These are phyloP conservation scores for Balansia obtecta DNA, from an alignment of 2,329 filamentous ascomycete species.

Conservation along the genomic window DNA sequence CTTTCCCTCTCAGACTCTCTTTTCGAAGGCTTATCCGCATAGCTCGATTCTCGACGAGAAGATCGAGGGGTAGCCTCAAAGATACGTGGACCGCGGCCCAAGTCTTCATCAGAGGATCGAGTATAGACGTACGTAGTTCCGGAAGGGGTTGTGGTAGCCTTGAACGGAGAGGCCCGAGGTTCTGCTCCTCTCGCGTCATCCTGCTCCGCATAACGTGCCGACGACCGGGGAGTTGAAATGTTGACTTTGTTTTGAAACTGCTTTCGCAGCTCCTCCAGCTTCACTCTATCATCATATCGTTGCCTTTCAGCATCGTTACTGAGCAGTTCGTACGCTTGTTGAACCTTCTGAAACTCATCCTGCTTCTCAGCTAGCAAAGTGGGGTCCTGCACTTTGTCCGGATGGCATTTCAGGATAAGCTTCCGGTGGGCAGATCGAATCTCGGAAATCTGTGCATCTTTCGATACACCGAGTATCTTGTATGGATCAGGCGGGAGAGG, in stretches of 20 bases:
- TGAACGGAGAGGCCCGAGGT: conserved; percentile 26
- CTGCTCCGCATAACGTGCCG: conserved; percentile 19
- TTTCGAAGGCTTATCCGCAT: conserved; percentile 32
- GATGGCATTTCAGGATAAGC: conserved; percentile 77
- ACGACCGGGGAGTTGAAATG: conserved; percentile 30
- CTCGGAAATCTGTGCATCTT: conserved; percentile 54
- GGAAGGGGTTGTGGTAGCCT: conserved; percentile 20
- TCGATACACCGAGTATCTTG: conserved; percentile 58
- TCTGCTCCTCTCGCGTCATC: conserved; percentile 5
- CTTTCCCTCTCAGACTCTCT: conserved; percentile 29
- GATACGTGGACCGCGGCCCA: conserved; percentile 22
- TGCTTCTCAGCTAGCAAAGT: conserved; percentile 65
- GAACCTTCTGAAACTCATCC: conserved; percentile 83
- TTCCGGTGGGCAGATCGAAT: conserved; percentile 77
- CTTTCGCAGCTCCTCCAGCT: conserved; percentile 52
- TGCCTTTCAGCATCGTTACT: conserved; percentile 60
- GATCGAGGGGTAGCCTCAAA: conserved; percentile 29
- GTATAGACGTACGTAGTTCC: conserved; percentile 23
- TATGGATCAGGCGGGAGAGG: conserved; percentile 63
- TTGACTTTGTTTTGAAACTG: conserved; percentile 32
- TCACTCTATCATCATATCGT: conserved; percentile 68
- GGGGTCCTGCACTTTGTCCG: conserved; percentile 78
- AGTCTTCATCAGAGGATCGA: conserved; percentile 36
- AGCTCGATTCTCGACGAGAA: conserved; percentile 35
- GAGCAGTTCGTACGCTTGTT: conserved; percentile 85